phyloP scores from a whole-genome alignment of 441 rosid species.

The Croton setiger region DNA sequence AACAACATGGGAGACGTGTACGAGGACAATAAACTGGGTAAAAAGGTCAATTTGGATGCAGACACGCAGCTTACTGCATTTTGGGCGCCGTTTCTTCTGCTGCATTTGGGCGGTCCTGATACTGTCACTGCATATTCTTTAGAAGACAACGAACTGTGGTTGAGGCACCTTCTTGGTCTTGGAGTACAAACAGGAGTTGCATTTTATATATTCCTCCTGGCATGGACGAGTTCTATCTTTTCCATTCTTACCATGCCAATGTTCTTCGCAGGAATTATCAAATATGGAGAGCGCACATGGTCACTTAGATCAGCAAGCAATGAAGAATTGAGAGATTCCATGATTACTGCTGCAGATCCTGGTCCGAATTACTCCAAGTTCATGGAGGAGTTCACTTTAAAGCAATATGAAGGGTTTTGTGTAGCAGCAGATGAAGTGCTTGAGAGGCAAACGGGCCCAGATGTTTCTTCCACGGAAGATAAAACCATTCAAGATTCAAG shows the following conservation, averaged over 20 bases:
- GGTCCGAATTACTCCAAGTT: constrained; percentile 22
- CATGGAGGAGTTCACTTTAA: constrained; percentile 21
- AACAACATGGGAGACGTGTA: constrained; percentile 10
- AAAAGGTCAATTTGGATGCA: not conserved
- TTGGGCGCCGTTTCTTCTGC: constrained; percentile 42
- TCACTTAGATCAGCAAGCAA: constrained; percentile 29
- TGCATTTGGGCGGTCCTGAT: constrained; percentile 44
- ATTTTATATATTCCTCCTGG: constrained; percentile 26
- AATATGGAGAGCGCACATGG: constrained; percentile 34
- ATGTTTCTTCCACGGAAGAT: not conserved
- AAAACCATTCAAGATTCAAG: not conserved
- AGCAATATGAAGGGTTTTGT: constrained; percentile 21
- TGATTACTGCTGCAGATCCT: constrained; percentile 24
- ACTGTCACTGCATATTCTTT: constrained; percentile 35
- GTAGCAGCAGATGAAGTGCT: constrained; percentile 1
- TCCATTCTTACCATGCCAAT: constrained; percentile 22
- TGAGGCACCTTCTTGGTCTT: constrained; percentile 29
- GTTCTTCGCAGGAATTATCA: constrained; percentile 29
- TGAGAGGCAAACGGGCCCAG: not conserved
- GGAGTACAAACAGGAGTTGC: constrained; percentile 19
- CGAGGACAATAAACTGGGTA: not conserved
- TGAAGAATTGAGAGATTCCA: constrained; percentile 21
- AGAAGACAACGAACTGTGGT: constrained; percentile 48
- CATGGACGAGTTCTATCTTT: constrained; percentile 12
- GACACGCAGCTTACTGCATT: constrained; percentile 23